Conservation (phyloP, 2,329 filamentous ascomycete genomes). For the Colletotrichum viniferum region DNA sequence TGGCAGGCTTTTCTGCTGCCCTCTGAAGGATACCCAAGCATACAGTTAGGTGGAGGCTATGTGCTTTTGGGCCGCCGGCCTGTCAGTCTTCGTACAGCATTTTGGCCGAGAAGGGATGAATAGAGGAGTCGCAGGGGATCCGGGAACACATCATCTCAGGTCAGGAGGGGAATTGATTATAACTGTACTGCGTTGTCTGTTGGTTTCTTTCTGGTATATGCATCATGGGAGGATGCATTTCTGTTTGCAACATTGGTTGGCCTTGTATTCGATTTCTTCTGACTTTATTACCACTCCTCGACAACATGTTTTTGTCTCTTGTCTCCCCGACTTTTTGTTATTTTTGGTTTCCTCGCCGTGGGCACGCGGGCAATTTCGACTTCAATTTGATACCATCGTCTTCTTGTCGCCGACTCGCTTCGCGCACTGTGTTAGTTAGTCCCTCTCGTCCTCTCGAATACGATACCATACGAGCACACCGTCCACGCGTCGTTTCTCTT, state of each 20-base stretch:
- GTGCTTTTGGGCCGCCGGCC: conserved; percentile 34
- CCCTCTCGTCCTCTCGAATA: conserved; percentile 5
- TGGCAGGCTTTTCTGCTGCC: conserved; percentile 14
- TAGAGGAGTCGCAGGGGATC: conserved; percentile 41
- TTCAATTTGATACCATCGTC: conserved; percentile 21
- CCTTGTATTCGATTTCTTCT: background rate
- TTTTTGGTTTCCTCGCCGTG: background rate
- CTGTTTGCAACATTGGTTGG: background rate
- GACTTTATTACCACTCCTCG: background rate
- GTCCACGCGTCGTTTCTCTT: background rate
- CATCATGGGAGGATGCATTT: conserved; percentile 6
- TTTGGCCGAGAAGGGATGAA: conserved; percentile 33
- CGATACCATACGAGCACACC: conserved; percentile 5
- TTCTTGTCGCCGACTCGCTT: conserved; percentile 8
- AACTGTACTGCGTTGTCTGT: conserved; percentile 14
- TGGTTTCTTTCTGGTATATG: background rate
- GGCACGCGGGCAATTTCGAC: conserved; percentile 13
- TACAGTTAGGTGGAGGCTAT: conserved; percentile 38
- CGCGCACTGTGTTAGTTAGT: conserved; percentile 14
- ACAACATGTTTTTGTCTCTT: background rate
- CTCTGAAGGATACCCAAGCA: conserved; percentile 38
- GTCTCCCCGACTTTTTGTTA: conserved; percentile 14
- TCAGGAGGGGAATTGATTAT: background rate
- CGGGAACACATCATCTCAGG: conserved; percentile 5
- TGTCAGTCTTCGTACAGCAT: conserved; percentile 37